Base-by-base conservation (phyloP, 1,139 yeast genomes). In the Pichia sp. region DNA sequence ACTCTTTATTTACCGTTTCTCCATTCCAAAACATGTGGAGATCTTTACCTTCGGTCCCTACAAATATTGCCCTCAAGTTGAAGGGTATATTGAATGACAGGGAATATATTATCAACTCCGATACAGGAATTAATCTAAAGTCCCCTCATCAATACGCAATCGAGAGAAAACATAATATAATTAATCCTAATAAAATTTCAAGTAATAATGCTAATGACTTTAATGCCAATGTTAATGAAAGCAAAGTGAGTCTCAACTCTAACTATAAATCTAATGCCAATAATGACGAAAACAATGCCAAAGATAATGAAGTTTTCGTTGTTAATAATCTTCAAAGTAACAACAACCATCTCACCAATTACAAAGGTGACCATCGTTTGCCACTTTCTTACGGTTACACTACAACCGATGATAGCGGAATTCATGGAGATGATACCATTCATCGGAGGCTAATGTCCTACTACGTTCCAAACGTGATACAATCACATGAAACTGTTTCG, bases 1-100 rank as follows among this genome's bases (percentile, higher is more conserved):
- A 92, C 69, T 78, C 95, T 0, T 87, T 87, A 58, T 93, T 76
- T 66, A 89, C 87, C 49, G 87, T 93, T 0, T 85, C 96, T 0
- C 98, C 99, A 0, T 93, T 90, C 70, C 76, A 80, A 54, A 90
- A 90, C 66, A 77, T 78, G 52, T 93, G 98, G 98, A 76, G 74
- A 34, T 77, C 75, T 53, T 65, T 86, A 13, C 74, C 80, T 0
- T 65, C 68, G 16, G 67, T 87, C 10, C 87, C 89, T 1, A 72
- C 74, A 50, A 57, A 69, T 1, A 61, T 78, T 15, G 90, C 90
- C 0, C 58, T 72, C 26, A 65, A 72, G 59, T 70, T 87, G 2
- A 70, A 81, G 2, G 70, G 73, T 0, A 67, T 73, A 30, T 73
- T 87, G 56, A 87, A 87, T 64, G 70, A 74, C 30, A 74, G 73